These are phyloP conservation scores for Recurvomyces mirabilis DNA, from an alignment of 495 filamentous ascomycete species.

Conservation along the genomic window DNA sequence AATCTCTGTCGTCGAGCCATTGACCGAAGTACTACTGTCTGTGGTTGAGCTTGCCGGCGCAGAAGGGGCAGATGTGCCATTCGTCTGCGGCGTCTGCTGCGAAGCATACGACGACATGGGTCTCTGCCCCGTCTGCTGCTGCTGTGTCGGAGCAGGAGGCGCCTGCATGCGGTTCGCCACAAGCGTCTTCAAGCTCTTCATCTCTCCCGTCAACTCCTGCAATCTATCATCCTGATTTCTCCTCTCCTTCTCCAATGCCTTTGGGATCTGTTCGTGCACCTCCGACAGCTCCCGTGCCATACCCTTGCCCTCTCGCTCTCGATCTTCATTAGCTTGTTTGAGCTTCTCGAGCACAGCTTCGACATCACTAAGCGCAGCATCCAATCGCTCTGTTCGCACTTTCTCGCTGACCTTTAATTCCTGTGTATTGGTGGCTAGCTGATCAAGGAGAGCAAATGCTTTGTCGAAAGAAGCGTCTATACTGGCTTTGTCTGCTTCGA, in stretches of 20 bases:
- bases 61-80: too few relatives aligned
- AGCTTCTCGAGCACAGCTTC: conserved; percentile 70
- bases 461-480: conserved; percentile 88
- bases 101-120: neutral
- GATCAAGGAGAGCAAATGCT: conserved; percentile 83
- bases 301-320: conserved; percentile 75
- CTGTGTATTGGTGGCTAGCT: conserved; percentile 79
- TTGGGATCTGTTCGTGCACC: conserved; percentile 73
- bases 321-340: conserved; percentile 61
- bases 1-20: neutral
- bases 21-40: too few relatives aligned
- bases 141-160: conserved; percentile 13
- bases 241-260: conserved; percentile 76
- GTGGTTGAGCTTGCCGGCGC: neutral
- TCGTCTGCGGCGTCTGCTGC: neutral
- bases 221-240: conserved; percentile 68
- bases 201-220: conserved; percentile 73
- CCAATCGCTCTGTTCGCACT: conserved; percentile 71
- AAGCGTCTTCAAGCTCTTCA: conserved; percentile 85
- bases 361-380: conserved; percentile 70
- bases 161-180: conserved; percentile 60
- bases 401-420: conserved; percentile 75
- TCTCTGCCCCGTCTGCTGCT: neutral
- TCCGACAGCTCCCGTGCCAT: conserved; percentile 77
- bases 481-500: conserved; percentile 82